These are phyloP conservation scores for Colletotrichum godetiae DNA, from an alignment of 2,329 filamentous ascomycete species.

Conservation along the genomic window DNA sequence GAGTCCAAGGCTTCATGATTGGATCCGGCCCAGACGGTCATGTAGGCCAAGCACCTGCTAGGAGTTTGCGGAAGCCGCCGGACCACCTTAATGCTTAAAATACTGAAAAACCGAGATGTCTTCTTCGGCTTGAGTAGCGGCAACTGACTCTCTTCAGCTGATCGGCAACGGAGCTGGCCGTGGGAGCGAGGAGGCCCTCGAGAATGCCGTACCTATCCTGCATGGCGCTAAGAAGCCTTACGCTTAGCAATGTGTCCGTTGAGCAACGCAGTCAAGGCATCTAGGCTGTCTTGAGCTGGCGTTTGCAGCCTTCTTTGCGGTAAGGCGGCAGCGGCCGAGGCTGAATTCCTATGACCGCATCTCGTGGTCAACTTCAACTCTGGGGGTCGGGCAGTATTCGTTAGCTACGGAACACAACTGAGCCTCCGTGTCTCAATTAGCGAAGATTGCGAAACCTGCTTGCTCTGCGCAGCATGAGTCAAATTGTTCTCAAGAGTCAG, in stretches of 20 bases:
- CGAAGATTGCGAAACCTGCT: background rate
- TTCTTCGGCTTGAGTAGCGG: background rate
- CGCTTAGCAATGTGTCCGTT: background rate
- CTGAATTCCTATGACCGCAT: background rate
- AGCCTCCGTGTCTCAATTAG: background rate
- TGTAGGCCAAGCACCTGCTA: background rate
- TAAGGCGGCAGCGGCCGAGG: background rate
- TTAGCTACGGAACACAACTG: background rate
- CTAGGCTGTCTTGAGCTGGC: background rate
- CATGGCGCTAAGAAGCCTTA: background rate
- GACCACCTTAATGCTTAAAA: background rate
- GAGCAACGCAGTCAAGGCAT: background rate
- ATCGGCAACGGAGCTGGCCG: background rate
- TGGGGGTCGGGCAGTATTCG: too few relatives aligned
- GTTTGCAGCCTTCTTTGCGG: background rate
- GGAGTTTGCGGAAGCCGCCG: background rate
- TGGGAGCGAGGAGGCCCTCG: background rate
- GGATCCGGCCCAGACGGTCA: too few relatives aligned
- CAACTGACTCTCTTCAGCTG: background rate
- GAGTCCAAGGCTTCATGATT: background rate
- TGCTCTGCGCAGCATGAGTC: slow-evolving; percentile 2
- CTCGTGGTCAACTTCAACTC: background rate
- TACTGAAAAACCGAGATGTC: background rate
- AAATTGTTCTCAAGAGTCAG: background rate
- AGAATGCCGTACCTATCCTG: background rate